A percentile compares a stretch with the other conserved stretches of the same genome.
Evolutionary conservation across 1,284 basidiomycete genomes (phyloP).

Genomic region (Rhizopogon parksii): DNA sequence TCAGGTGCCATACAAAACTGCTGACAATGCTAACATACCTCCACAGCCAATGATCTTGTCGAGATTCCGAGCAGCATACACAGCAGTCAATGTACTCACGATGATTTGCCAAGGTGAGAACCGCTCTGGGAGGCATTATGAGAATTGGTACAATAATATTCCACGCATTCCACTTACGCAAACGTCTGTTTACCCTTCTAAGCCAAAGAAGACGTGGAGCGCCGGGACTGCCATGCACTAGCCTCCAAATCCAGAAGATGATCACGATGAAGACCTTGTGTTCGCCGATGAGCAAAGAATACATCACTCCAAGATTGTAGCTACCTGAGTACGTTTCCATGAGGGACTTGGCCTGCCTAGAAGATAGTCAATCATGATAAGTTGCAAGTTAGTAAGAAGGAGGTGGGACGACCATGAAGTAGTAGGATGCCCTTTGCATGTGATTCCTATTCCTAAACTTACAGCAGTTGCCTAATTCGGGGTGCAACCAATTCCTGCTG

Average conservation of each 20-base stretch:
- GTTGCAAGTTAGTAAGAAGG: conserved; percentile 9
- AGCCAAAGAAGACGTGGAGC: conserved; percentile 65
- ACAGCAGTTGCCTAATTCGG: conserved; percentile 20
- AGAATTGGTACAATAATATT: background rate
- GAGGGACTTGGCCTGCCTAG: conserved; percentile 70
- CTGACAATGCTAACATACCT: conserved; percentile 43
- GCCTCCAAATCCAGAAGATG: conserved; percentile 83
- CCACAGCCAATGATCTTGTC: conserved; percentile 84
- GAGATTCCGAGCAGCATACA: conserved; percentile 83
- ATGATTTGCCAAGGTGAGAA: conserved; percentile 96
- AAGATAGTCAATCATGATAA: conserved; percentile 76
- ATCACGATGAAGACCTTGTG: conserved; percentile 77
- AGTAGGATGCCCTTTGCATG: conserved; percentile 24
- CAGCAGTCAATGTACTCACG: conserved; percentile 73
- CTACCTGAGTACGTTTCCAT: conserved; percentile 71
- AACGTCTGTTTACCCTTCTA: conserved; percentile 46
- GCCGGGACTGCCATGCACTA: conserved; percentile 61
- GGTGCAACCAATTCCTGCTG: background rate
- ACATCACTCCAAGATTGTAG: conserved; percentile 5
- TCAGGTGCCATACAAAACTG: conserved; percentile 1
- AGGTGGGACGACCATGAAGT: conserved; percentile 7
- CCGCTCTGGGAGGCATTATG: conserved; percentile 42
- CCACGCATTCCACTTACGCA: conserved; percentile 42
- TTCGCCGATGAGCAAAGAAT: background rate
- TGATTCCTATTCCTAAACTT: conserved; percentile 29